Percentiles rank a stretch among this genome's conserved stretches.
Conservation (phyloP, 108 stramenopile genomes). For the Mayamaea pseudoterrestris region DNA sequence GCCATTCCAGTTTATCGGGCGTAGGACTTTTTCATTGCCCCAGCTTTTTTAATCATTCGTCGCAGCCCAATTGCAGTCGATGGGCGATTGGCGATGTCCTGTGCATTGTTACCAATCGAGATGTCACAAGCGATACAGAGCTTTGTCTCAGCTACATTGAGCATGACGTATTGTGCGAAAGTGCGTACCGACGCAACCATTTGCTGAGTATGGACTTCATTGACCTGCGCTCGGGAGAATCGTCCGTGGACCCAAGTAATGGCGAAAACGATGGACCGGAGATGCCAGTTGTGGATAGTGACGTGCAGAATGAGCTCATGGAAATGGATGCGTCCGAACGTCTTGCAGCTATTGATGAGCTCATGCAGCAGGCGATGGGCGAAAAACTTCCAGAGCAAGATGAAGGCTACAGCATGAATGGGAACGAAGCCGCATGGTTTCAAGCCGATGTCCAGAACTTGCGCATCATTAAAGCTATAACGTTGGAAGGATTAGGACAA, state of each 20-base stretch:
- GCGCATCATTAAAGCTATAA: slow-evolving; percentile 53
- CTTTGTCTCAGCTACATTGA: slow-evolving; percentile 68
- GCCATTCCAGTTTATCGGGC: slow-evolving; percentile 33
- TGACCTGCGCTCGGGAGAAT: slow-evolving; percentile 10
- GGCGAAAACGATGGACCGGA: slow-evolving; percentile 26
- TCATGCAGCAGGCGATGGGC: slow-evolving; percentile 39
- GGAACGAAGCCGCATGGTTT: slow-evolving; percentile 40
- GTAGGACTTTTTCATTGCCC: slow-evolving; percentile 50
- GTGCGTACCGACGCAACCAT: slow-evolving; percentile 27
- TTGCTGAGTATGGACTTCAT: slow-evolving; percentile 61
- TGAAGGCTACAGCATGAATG: slow-evolving; percentile 5
- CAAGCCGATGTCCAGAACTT: slow-evolving; percentile 60
- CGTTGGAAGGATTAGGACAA: slow-evolving; percentile 45
- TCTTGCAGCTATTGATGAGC: slow-evolving; percentile 40
- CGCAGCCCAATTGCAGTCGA: slow-evolving; percentile 43
- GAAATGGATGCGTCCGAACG: slow-evolving; percentile 49
- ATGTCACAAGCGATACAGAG: slow-evolving; percentile 37
- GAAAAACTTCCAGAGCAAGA: slow-evolving; percentile 30
- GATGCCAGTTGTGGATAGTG: slow-evolving; percentile 52
- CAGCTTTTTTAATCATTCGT: slow-evolving; percentile 61
- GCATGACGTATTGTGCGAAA: slow-evolving; percentile 65
- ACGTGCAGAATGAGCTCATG: slow-evolving; percentile 71
- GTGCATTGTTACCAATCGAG: slow-evolving; percentile 68
- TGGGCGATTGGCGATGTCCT: slow-evolving; percentile 68
- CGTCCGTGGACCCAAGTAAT: background rate